Evolutionary conservation across 2,329 filamentous ascomycete genomes (phyloP).

Genomic region (Rhynchosporium secalis): DNA sequence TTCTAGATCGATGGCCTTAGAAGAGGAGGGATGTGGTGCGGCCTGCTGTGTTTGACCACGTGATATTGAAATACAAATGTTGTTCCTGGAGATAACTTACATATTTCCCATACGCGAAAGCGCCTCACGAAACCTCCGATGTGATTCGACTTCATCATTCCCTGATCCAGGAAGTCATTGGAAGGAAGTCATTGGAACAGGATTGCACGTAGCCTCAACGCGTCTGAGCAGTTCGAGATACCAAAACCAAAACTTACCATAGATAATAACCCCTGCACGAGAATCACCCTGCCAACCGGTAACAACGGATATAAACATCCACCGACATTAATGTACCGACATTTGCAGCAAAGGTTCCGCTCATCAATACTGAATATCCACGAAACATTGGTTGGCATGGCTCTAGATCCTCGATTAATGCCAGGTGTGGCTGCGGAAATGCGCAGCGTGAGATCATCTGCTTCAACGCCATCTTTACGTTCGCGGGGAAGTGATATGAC

Average conservation of each 20-base stretch:
- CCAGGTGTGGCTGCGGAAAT: slow-evolving; percentile 43
- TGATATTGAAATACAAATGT: too few species aligned
- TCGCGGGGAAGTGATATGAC: slow-evolving; percentile 68
- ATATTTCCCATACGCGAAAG: too few species aligned
- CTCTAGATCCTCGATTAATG: slow-evolving; percentile 48
- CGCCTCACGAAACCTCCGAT: background rate
- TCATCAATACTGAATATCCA: slow-evolving; percentile 34
- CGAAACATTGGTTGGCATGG: slow-evolving; percentile 44
- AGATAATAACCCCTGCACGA: slow-evolving; percentile 10
- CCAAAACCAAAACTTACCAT: too few species aligned
- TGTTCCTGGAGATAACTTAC: too few species aligned
- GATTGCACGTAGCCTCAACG: background rate
- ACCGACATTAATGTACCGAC: slow-evolving; percentile 34
- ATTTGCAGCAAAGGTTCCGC: slow-evolving; percentile 33
- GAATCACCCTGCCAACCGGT: slow-evolving; percentile 26
- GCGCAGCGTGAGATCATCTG: slow-evolving; percentile 59
- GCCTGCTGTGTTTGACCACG: too few species aligned
- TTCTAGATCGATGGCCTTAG: too few species aligned
- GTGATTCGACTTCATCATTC: background rate
- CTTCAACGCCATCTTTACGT: slow-evolving; percentile 76
- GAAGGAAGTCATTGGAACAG: background rate
- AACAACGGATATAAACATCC: slow-evolving; percentile 17
- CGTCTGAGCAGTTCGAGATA: background rate
- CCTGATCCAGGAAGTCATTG: too few species aligned
- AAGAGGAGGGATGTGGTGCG: too few species aligned